Evolutionary conservation across 2,329 filamentous ascomycete species (phyloP).

Genomic region (Harringtonia aguacate): DNA sequence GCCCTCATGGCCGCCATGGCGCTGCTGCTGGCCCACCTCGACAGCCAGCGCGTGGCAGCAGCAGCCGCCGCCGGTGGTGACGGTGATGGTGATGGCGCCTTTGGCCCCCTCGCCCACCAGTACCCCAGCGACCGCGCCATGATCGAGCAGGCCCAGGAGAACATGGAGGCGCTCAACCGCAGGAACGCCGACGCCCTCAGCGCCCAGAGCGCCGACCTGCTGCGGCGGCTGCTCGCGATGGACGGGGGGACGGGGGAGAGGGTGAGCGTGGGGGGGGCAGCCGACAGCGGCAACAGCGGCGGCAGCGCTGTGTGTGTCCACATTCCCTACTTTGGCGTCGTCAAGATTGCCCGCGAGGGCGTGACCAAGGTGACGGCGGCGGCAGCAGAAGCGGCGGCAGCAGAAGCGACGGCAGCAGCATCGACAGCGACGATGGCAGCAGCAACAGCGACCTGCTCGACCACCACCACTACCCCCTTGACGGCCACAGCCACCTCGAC

Average conservation of each 20-base stretch:
- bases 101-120: constrained; percentile 25
- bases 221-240: constrained; percentile 24
- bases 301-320: constrained; percentile 18
- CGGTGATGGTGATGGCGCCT: too few species aligned
- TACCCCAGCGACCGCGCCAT: constrained; percentile 28
- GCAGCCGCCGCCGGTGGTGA: too few species aligned
- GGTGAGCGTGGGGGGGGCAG: constrained; percentile 8
- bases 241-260: constrained; percentile 23
- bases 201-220: constrained; percentile 19
- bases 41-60: constrained; percentile 10
- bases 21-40: constrained; percentile 29
- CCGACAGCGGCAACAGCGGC: constrained; percentile 6
- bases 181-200: constrained; percentile 15
- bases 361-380: neutral
- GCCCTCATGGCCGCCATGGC: constrained; percentile 25
- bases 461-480: too few species aligned
- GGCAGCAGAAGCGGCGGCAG: too few species aligned
- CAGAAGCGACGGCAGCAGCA: too few species aligned
- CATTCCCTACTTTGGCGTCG: constrained; percentile 30
- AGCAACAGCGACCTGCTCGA: too few species aligned
- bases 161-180: constrained; percentile 18
- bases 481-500: too few species aligned
- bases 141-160: constrained; percentile 23
- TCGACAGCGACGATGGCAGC: too few species aligned
- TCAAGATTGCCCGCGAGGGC: constrained; percentile 18